Evolutionary conservation across 139 green algal species (phyloP), one percentile per base, ranked within the genome.

Genomic region (Chlamydomonas urium): DNA sequence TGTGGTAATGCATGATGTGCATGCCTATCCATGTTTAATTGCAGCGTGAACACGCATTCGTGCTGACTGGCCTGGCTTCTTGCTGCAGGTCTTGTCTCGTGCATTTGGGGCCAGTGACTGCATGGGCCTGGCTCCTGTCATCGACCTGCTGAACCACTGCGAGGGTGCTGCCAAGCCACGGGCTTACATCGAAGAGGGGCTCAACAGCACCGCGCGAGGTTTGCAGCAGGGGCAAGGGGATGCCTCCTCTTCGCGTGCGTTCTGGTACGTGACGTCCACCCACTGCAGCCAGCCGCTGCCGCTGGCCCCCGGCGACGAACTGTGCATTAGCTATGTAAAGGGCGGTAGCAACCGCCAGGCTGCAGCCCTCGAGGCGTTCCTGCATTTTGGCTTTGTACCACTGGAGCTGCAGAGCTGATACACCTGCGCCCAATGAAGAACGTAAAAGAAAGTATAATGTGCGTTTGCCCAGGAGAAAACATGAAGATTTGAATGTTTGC

Each of bases 311-410:
- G 57, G 57, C 57, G 57, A 65, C 23, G 57, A 65, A 26, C 57
- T 65, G 57, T 37, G 26, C 57, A 65, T 65, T 17, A 35, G 23
- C 3, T 65, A 65, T 26, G 29, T 14, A 3, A 37, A n/a, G 29
- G 8, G n/a, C 29, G 50, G 50, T 17, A n/a, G 57, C 29, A n/a
- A 8, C n/a, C 3, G 14, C 42, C 17, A 10, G 42, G 42, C 42
- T 53, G 42, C 57, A 17, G n/a, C n/a, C n/a, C 57, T 65, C 23
- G 31, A 65, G 4, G 57, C 57, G 6, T 65, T 65, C 57, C 57
- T 65, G 21, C n/a, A n/a, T 3, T 65, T 65, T 37, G 57, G 57
- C 4, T 65, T 65, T 19, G 57, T 65, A 3, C 57, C 57, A 4
- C 57, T 26, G 26, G 57, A 65, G 57, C 57, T 65, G 57, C 26